These are phyloP conservation scores for Spergularia marina DNA, from an alignment of 148 eudicot species.

Conservation along the genomic window DNA sequence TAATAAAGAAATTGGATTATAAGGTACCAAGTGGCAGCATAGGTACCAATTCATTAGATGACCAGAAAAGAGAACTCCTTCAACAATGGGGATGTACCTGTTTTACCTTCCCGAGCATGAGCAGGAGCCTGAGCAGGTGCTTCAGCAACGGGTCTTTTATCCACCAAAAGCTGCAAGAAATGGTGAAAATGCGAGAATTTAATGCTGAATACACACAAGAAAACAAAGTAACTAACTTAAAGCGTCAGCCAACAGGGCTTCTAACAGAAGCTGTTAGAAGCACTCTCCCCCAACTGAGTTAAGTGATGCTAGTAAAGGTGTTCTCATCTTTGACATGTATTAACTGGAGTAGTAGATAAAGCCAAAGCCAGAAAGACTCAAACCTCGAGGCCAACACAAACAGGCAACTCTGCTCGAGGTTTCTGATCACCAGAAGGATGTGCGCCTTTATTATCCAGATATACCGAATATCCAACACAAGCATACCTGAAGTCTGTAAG, in stretches of 20 bases:
- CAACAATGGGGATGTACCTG: neutral
- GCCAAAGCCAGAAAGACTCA: neutral
- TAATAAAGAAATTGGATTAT: neutral
- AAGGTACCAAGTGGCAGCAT: neutral
- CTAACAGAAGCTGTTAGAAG: neutral
- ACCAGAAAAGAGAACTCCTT: neutral
- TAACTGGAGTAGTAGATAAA: neutral
- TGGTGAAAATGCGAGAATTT: constrained; percentile 1
- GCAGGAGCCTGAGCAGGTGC: constrained; percentile 43
- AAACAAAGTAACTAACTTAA: neutral
- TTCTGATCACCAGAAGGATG: constrained; percentile 34
- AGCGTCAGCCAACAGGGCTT: neutral
- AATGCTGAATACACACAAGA: neutral
- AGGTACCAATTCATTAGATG: neutral
- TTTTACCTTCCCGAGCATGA: constrained; percentile 60
- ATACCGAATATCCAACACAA: constrained; percentile 88
- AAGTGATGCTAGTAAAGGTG: neutral
- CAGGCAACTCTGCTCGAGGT: constrained; percentile 56
- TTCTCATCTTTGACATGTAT: constrained; percentile 7
- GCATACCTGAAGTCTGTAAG: constrained; percentile 71
- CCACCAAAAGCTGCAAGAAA: constrained; percentile 62
- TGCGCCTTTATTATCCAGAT: constrained; percentile 44
- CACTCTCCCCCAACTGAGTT: neutral
- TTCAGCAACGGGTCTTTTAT: constrained; percentile 42
- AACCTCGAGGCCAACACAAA: constrained; percentile 88